These are phyloP conservation scores for Selaginella moellendorffii DNA, from an alignment of 75 land plant genomes.

Conservation along the genomic window DNA sequence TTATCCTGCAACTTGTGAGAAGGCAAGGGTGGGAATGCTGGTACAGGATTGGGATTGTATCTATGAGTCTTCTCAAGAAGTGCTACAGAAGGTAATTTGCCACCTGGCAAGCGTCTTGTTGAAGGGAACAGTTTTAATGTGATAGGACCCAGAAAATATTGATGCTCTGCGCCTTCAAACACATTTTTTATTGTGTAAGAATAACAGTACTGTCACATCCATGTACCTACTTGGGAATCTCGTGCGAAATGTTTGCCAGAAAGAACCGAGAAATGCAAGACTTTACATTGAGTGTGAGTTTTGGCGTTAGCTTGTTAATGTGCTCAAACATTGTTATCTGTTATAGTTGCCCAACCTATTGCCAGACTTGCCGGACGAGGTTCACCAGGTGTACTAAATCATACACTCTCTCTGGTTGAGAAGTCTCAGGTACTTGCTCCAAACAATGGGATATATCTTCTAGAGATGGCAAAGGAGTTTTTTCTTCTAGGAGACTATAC, in stretches of 20 bases:
- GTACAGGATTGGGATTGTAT: conserved; percentile 20
- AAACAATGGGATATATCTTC: neutral
- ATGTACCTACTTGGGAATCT: conserved; percentile 10
- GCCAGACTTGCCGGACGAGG: conserved; percentile 26
- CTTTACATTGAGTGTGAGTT: conserved; percentile 17
- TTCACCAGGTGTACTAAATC: conserved; percentile 10
- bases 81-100: conserved; percentile 15
- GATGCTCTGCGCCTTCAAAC: conserved; percentile 15
- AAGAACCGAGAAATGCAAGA: conserved; percentile 16
- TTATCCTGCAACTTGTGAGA: conserved; percentile 16
- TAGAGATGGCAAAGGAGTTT: conserved; percentile 19
- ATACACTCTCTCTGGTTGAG: conserved; percentile 15
- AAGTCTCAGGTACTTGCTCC: conserved; percentile 15
- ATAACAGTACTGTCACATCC: conserved; percentile 6
- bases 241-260: conserved; percentile 12
- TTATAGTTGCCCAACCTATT: conserved; percentile 15
- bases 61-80: conserved; percentile 14
- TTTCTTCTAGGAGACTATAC: conserved; percentile 19
- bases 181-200: conserved; percentile 13
- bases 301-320: neutral
- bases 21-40: conserved; percentile 24
- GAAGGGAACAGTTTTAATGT: neutral
- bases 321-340: neutral
- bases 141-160: conserved; percentile 19
- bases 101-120: neutral